Percentiles rank a stretch among this genome's conserved stretches.
phyloP scores from a whole-genome alignment of 371 early-diverging fungal species.

The Catenaria anguillulae region DNA sequence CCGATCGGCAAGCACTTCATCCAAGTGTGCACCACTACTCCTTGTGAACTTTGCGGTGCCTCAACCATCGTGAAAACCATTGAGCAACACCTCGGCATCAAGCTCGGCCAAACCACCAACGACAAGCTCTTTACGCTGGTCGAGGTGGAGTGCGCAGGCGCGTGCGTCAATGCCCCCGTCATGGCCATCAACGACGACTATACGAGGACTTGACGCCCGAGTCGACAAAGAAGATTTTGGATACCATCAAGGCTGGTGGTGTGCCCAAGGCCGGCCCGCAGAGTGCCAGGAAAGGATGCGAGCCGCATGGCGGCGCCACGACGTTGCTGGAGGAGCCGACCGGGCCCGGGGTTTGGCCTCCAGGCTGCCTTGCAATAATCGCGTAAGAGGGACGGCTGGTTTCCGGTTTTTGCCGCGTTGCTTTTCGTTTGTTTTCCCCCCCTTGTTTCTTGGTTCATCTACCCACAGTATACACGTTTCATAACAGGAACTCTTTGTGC shows the following conservation, averaged over 20 bases:
- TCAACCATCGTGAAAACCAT: constrained; percentile 75
- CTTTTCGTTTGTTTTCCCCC: too few relatives aligned
- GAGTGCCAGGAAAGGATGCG: constrained; percentile 70
- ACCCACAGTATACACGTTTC: too few relatives aligned
- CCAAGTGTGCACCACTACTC: constrained; percentile 95
- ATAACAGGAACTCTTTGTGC: too few relatives aligned
- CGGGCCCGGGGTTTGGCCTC: constrained; percentile 84
- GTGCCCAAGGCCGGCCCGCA: constrained; percentile 70
- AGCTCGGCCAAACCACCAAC: constrained; percentile 82
- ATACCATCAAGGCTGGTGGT: constrained; percentile 65
- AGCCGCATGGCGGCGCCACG: constrained; percentile 72
- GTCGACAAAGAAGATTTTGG: constrained; percentile 67
- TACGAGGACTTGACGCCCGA: constrained; percentile 95
- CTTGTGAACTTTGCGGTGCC: constrained; percentile 90
- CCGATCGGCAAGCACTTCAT: constrained; percentile 97
- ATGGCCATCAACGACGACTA: constrained; percentile 95
- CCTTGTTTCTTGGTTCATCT: too few relatives aligned
- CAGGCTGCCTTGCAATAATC: constrained; percentile 70
- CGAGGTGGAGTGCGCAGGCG: constrained; percentile 97
- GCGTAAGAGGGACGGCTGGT: too few relatives aligned
- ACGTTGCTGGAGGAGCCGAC: constrained; percentile 68
- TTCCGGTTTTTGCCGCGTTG: too few relatives aligned
- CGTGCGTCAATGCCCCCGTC: constrained; percentile 97
- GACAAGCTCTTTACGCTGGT: constrained; percentile 92
- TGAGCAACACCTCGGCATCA: constrained; percentile 69